A percentile compares a stretch with the other conserved stretches of the same genome.
phyloP scores from a whole-genome alignment of 768 basidiomycete species.

The Phanerochaete carnosa region DNA sequence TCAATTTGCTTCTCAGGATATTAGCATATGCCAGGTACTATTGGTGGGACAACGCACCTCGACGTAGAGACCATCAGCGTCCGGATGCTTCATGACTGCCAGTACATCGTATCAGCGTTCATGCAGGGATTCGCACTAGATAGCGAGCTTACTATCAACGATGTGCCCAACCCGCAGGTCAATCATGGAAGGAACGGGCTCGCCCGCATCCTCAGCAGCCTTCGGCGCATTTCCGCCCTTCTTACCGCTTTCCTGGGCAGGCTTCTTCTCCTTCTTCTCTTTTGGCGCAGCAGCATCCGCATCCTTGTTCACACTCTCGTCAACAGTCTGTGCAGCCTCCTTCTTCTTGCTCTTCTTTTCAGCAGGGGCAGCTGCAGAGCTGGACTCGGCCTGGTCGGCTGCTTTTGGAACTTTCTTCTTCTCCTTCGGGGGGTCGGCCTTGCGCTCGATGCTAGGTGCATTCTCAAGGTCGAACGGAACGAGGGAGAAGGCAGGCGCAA shows the following conservation, averaged over 20 bases:
- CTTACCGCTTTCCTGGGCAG: conserved; percentile 25
- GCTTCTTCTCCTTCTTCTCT: conserved; percentile 42
- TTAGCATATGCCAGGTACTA: neutral
- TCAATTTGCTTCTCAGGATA: conserved; percentile 72
- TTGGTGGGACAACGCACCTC: conserved; percentile 49
- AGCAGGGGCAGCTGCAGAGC: conserved; percentile 25
- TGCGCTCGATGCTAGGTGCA: conserved; percentile 73
- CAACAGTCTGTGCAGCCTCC: conserved; percentile 7
- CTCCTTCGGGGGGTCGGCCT: conserved; percentile 63
- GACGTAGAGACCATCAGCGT: conserved; percentile 96
- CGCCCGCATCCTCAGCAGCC: conserved; percentile 64
- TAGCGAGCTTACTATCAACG: conserved; percentile 64
- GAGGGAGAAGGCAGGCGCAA: conserved; percentile 49
- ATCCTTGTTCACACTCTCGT: conserved; percentile 14
- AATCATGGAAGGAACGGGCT: conserved; percentile 93
- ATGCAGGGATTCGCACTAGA: neutral
- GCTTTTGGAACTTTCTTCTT: conserved; percentile 62
- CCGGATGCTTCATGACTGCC: conserved; percentile 91
- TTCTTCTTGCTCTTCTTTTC: conserved; percentile 18
- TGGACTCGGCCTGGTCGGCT: conserved; percentile 16
- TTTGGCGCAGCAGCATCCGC: conserved; percentile 31
- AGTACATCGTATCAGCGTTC: no score
- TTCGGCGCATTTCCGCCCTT: conserved; percentile 28
- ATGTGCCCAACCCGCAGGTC: conserved; percentile 94
- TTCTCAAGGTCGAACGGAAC: conserved; percentile 72